These are phyloP conservation scores for Pisolithus thermaeus DNA, from an alignment of 1,284 basidiomycete species.

Conservation along the genomic window DNA sequence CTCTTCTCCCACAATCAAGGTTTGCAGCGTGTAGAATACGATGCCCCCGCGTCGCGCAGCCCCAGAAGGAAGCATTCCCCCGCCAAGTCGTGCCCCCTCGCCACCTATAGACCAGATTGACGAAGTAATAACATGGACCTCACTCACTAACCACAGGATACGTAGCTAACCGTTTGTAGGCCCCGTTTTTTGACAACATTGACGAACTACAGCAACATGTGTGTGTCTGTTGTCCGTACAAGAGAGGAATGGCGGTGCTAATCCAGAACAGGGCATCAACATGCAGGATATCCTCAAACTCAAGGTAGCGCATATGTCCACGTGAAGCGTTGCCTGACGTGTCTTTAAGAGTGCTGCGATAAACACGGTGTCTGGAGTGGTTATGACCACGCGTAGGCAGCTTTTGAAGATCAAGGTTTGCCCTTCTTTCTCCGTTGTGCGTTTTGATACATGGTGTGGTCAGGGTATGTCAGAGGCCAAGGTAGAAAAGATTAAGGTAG, in stretches of 20 bases:
- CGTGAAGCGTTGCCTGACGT: background rate
- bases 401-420: slow-evolving; percentile 85
- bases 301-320: slow-evolving; percentile 47
- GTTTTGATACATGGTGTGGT: background rate
- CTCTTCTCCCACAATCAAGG: too few species aligned
- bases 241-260: slow-evolving; percentile 17
- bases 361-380: slow-evolving; percentile 75
- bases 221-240: slow-evolving; percentile 30
- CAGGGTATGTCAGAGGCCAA: slow-evolving; percentile 87
- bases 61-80: slow-evolving; percentile 24
- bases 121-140: slow-evolving; percentile 28
- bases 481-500: slow-evolving; percentile 90
- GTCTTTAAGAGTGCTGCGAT: slow-evolving; percentile 58
- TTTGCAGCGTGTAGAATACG: background rate
- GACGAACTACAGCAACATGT: slow-evolving; percentile 89
- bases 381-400: slow-evolving; percentile 82
- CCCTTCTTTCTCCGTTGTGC: background rate
- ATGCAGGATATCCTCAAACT: slow-evolving; percentile 91
- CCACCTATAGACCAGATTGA: slow-evolving; percentile 40
- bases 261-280: slow-evolving; percentile 72
- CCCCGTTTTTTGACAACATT: slow-evolving; percentile 67
- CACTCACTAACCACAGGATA: background rate
- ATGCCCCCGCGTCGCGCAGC: slow-evolving; percentile 28
- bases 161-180: slow-evolving; percentile 28
- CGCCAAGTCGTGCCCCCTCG: slow-evolving; percentile 34